phyloP scores from a whole-genome alignment of 169 alveolate species.

The Plasmodium sp. region DNA sequence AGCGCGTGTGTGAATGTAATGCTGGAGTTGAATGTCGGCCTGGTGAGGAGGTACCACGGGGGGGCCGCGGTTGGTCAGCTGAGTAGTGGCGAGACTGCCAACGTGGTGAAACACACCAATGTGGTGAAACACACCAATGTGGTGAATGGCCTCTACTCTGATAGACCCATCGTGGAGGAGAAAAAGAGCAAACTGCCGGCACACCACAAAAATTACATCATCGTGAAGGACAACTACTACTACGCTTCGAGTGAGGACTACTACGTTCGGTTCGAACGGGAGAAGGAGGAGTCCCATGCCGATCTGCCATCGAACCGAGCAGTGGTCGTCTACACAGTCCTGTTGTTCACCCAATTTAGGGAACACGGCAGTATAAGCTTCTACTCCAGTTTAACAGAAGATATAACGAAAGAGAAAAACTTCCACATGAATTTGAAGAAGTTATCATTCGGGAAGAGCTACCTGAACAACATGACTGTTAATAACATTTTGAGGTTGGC shows the following conservation, averaged over 20 bases:
- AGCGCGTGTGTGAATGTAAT: conserved; percentile 5
- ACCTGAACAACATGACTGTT: conserved; percentile 9
- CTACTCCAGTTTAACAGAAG: conserved; percentile 22
- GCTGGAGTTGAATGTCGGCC: conserved; percentile 13
- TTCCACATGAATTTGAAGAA: conserved; percentile 29
- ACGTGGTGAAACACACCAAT: background rate
- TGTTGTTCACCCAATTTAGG: conserved; percentile 25
- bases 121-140: background rate
- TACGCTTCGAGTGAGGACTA: conserved; percentile 33
- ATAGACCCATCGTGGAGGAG: background rate
- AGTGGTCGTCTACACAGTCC: conserved; percentile 1
- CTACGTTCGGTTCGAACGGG: background rate
- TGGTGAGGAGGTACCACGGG: background rate
- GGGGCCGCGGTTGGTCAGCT: background rate
- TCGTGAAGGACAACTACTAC: conserved; percentile 32
- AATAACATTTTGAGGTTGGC: conserved; percentile 2
- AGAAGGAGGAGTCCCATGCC: background rate
- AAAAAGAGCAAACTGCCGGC: conserved; percentile 1
- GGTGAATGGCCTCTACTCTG: background rate
- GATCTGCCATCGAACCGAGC: background rate
- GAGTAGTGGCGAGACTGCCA: background rate
- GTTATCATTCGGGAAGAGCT: background rate
- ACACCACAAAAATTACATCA: conserved; percentile 30
- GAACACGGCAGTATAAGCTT: conserved; percentile 29
- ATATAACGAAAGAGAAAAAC: background rate